A percentile compares a stretch with the other conserved stretches of the same genome.
Conservation (phyloP, 495 filamentous ascomycete species). For the Sporormia fimetaria region DNA sequence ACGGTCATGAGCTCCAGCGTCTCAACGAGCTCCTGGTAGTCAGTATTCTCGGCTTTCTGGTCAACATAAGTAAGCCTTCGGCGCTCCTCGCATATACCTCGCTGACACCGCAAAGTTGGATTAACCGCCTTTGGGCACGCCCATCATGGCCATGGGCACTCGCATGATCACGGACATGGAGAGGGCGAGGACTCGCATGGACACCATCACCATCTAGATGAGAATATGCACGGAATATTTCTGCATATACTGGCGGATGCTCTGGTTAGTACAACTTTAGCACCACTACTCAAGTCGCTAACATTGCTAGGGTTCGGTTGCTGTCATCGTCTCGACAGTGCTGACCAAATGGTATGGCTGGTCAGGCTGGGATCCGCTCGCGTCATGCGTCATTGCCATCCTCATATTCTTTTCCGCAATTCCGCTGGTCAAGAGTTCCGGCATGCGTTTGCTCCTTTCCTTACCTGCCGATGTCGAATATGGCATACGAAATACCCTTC, state of each 20-base stretch:
- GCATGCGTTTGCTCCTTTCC: conserved; percentile 67
- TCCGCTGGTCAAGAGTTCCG: conserved; percentile 76
- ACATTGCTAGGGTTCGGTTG: conserved; percentile 88
- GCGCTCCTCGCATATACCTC: too few species aligned
- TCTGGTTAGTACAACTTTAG: too few species aligned
- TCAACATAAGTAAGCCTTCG: too few species aligned
- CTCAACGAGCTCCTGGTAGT: conserved; percentile 80
- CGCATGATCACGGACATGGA: conserved; percentile 27
- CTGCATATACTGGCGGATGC: conserved; percentile 93
- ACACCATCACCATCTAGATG: conserved; percentile 70
- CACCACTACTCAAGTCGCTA: too few species aligned
- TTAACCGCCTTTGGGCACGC: conserved; percentile 76
- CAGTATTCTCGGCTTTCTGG: conserved; percentile 68
- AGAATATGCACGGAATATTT: conserved; percentile 99
- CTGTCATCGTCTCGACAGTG: conserved; percentile 84
- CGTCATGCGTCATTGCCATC: conserved; percentile 85
- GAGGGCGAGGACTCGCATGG: conserved; percentile 20
- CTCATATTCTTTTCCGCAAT: conserved; percentile 82
- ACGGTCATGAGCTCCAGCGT: conserved; percentile 70
- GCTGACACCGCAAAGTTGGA: too few species aligned
- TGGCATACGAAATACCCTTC: conserved; percentile 69
- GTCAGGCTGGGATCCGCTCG: conserved; percentile 91
- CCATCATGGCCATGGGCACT: conserved; percentile 56
- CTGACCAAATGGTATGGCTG: conserved; percentile 77
- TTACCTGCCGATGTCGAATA: conserved; percentile 83